Evolutionary conservation across 169 alveolate species (phyloP), one percentile per base, ranked within the genome.

Genomic region (Eimeria necatrix): DNA sequence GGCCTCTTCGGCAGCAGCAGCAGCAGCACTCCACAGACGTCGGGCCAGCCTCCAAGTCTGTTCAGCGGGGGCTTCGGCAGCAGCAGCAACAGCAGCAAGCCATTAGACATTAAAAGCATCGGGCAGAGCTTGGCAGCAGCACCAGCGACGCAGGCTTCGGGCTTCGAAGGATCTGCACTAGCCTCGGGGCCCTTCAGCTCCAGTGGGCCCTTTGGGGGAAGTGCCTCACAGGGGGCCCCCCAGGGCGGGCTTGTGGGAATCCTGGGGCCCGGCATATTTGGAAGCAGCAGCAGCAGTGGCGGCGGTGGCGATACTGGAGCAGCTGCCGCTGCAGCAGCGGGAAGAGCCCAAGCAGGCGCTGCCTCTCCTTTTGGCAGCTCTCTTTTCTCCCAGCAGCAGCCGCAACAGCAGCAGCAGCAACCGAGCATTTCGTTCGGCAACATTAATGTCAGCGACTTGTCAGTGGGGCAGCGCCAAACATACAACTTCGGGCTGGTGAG

Each of bases 321-420:
- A 8, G 61, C 89, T 51, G 49, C 89, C 10, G 2, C 10, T 4
- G 61, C 61, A 32, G 14, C 56, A 4, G 32, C 61, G 24, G 46
- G 71, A 48, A 61, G 49, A 53, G 26, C 20, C 26, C 59, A 76
- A 46, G 24, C 32, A 41, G 46, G 48, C 14, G 16, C 61, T 26
- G 32, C n/a, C 48, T 48, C 70, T 5, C 89, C 70, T 2, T 48
- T 80, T 80, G 89, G 89, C 71, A 24, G 89, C 71, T 26, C 89
- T 8, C 32, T 48, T 56, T 80, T 52, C 46, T 9, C 70, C 41
- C 85, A 32, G 60, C 85, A 74, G 60, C 85, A 74, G 60, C 89
- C n/a, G n/a, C 89, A 48, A 71, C 89, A 80, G 71, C 89, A 80
- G 49, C 89, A 80, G 89, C 89, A 80, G 89, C 89, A 80, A 68